phyloP scores from a whole-genome alignment of 2,329 filamentous ascomycete genomes.

The Thermothelomyces thermophilus region DNA sequence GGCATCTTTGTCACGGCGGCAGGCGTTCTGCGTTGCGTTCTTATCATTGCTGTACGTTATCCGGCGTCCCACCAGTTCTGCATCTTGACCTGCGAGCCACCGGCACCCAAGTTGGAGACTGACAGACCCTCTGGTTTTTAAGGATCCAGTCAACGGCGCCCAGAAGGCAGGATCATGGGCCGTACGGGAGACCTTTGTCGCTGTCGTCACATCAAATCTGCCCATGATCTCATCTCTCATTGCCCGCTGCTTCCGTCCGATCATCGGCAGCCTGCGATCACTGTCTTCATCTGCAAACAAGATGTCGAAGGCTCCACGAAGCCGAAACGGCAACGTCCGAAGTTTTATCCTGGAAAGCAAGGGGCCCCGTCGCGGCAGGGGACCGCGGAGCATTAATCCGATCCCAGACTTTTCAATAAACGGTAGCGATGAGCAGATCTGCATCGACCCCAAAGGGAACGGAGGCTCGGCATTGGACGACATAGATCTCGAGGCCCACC shows the following conservation, averaged over 20 bases:
- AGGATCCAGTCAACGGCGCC: constrained; percentile 33
- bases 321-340: constrained; percentile 11
- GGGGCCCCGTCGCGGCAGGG: constrained; percentile 26
- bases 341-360: constrained; percentile 26
- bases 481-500: constrained; percentile 7
- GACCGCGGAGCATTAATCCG: constrained; percentile 26
- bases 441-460: neutral
- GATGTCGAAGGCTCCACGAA: constrained; percentile 9
- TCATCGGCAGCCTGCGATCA: constrained; percentile 33
- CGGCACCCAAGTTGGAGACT: neutral
- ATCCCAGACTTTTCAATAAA: constrained; percentile 25
- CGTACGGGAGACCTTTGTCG: constrained; percentile 35
- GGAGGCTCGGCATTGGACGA: neutral
- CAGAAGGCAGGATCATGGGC: constrained; percentile 36
- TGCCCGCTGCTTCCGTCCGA: constrained; percentile 31
- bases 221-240: constrained; percentile 38
- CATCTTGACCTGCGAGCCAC: neutral
- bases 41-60: constrained; percentile 37
- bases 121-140: neutral
- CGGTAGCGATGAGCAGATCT: constrained; percentile 27
- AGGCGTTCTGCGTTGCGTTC: constrained; percentile 46
- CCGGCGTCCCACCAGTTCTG: neutral
- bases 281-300: constrained; percentile 18
- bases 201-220: constrained; percentile 34
- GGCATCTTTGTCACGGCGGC: constrained; percentile 50